Conservation (phyloP, 257 asterid genomes). For the Solanum piurae region DNA sequence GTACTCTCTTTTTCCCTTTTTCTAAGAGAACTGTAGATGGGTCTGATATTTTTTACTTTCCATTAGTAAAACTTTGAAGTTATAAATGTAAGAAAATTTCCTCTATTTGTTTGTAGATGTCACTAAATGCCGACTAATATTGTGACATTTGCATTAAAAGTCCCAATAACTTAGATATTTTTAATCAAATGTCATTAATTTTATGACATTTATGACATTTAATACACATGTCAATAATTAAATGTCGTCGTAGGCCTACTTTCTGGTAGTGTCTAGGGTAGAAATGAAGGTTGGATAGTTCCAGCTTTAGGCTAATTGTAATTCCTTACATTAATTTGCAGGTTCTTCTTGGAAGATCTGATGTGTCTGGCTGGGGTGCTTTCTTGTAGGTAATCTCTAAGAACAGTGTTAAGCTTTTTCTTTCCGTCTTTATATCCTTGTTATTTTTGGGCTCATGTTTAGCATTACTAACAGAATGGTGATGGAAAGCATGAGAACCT, state of each 20-base stretch:
- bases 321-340: slow-evolving; percentile 13
- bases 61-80: not conserved
- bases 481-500: slow-evolving; percentile 60
- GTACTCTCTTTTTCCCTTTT: not conserved
- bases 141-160: not conserved
- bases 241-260: not conserved
- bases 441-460: not conserved
- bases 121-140: not conserved
- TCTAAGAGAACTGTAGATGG: not conserved
- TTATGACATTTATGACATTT: not conserved
- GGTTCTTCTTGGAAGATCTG: slow-evolving; percentile 92
- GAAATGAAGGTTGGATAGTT: not conserved
- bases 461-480: slow-evolving; percentile 36
- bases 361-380: slow-evolving; percentile 97
- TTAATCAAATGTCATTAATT: not conserved
- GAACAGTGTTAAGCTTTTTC: not conserved
- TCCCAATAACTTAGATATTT: not conserved
- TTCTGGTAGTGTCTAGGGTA: not conserved
- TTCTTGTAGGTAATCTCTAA: slow-evolving; percentile 69
- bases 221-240: not conserved
- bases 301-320: not conserved
- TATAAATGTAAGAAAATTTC: not conserved
- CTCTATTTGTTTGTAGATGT: not conserved
- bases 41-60: not conserved
- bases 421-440: not conserved